Base-by-base conservation (phyloP, 805 yeast species). In the Ogataea degrootiae region DNA sequence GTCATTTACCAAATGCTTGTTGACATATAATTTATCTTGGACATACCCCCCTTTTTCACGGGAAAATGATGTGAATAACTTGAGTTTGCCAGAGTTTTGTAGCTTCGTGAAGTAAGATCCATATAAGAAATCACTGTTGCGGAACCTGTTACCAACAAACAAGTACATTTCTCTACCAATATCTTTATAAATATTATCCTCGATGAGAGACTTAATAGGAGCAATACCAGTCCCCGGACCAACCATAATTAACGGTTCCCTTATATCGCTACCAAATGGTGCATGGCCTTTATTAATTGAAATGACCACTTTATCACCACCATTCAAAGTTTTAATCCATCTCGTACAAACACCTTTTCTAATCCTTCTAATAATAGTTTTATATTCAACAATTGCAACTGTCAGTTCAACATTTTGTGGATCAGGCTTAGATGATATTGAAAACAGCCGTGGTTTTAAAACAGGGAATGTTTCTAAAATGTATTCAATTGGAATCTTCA, bases 211-310 rank as follows among this genome's bases (percentile, higher is more conserved):
- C 58, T 88, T 79, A 76, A 92, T 81, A 2, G 99, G 99, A 0
- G 99, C 99, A 11, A 94, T 73, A 2, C 99, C 99, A 0, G 98
- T 95, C 4, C 99, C 99, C 0, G 99, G 96, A 1, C 92, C 85
- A 4, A 92, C 74, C 77, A 92, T 71, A 3, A 94, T 67, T 23
- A 86, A 67, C 0, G 96, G 86, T 2, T 48, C 37, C 14, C 43
- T 26, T 26, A 11, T 48, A 2, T 48, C 22, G 1, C 41, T 26
- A 7, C 50, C 53, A 14, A 76, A 67, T 37, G 65, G 65, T 39
- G 81, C 52, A 14, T 70, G 63, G 51, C 82, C 77, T 31, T 66
- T 62, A 47, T 76, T 75, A 8, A 84, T 52, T 23, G 79, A 74
- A 51, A 78, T 82, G 14, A 78, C 66, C 2, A 91, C 58, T 6